These are phyloP conservation scores for Pistacia atlantica DNA, from an alignment of 345 rosid genomes.

Conservation along the genomic window DNA sequence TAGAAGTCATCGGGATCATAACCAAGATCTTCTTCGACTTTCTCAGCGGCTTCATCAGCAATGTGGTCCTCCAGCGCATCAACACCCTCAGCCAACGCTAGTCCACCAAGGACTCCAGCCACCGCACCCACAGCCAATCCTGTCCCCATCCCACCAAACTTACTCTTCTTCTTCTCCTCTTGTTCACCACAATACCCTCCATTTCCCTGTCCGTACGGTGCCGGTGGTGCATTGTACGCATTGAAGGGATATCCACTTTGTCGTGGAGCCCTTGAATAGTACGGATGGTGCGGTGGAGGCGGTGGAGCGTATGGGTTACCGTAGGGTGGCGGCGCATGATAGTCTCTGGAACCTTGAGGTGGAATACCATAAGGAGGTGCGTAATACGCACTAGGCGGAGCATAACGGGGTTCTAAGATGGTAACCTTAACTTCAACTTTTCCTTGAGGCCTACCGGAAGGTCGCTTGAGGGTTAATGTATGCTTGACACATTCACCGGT, in stretches of 20 bases:
- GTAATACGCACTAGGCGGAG: conserved; percentile 10
- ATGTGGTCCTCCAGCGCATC: conserved; percentile 70
- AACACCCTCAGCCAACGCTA: conserved; percentile 70
- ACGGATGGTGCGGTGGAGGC: conserved; percentile 30
- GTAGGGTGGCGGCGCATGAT: conserved; percentile 24
- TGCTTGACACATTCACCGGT: conserved; percentile 36
- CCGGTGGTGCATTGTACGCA: conserved; percentile 25
- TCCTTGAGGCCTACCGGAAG: conserved; percentile 90
- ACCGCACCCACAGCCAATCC: conserved; percentile 89
- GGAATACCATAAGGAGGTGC: conserved; percentile 49
- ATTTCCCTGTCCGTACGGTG: conserved; percentile 17
- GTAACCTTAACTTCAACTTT: conserved; percentile 58
- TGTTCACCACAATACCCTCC: conserved; percentile 20
- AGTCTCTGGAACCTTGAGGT: conserved; percentile 35
- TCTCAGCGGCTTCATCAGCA: conserved; percentile 61
- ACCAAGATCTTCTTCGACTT: conserved; percentile 57
- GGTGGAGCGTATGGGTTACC: conserved; percentile 33
- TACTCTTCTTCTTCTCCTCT: conserved; percentile 55
- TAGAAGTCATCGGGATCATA: conserved; percentile 40
- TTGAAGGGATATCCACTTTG: conserved; percentile 36
- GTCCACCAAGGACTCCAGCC: conserved; percentile 78
- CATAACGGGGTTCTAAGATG: conserved; percentile 42
- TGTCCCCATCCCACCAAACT: conserved; percentile 80
- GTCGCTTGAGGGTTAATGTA: conserved; percentile 68
- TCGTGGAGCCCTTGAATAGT: conserved; percentile 28